Evolutionary conservation across 2,329 filamentous ascomycete species (phyloP).

Genomic region (Metarhizium robertsii): DNA sequence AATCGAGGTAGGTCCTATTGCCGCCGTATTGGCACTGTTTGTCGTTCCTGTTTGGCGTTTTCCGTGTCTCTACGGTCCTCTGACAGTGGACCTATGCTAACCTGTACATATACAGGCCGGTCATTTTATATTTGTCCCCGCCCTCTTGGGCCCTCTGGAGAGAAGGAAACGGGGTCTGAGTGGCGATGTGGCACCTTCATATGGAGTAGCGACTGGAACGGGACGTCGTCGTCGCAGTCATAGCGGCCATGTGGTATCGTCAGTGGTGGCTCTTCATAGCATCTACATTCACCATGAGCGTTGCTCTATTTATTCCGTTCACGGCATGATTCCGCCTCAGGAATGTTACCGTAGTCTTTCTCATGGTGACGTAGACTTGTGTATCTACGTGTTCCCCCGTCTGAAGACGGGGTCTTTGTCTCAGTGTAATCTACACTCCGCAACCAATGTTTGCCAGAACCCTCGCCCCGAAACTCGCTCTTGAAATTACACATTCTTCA

Average conservation of each 20-base stretch:
- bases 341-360: not conserved
- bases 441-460: no score
- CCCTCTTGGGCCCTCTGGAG: constrained; percentile 75
- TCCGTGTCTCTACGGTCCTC: not conserved
- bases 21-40: not conserved
- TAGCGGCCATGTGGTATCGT: not conserved
- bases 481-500: no score
- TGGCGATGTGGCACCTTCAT: constrained; percentile 87
- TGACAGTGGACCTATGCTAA: not conserved
- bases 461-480: no score
- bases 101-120: constrained; percentile 31
- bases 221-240: constrained; percentile 7
- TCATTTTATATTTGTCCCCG: constrained; percentile 57
- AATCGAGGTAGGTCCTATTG: constrained; percentile 56
- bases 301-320: not conserved
- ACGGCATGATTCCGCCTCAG: not conserved
- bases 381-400: no score
- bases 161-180: constrained; percentile 73
- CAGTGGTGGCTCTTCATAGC: not conserved
- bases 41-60: not conserved
- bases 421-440: no score
- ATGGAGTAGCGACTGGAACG: constrained; percentile 52
- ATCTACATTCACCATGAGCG: not conserved
- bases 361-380: not conserved
- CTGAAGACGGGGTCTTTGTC: no score